A percentile compares a stretch with the other conserved stretches of the same genome.
Conservation (phyloP, 805 yeast genomes). For the Hyphopichia homilentoma region DNA sequence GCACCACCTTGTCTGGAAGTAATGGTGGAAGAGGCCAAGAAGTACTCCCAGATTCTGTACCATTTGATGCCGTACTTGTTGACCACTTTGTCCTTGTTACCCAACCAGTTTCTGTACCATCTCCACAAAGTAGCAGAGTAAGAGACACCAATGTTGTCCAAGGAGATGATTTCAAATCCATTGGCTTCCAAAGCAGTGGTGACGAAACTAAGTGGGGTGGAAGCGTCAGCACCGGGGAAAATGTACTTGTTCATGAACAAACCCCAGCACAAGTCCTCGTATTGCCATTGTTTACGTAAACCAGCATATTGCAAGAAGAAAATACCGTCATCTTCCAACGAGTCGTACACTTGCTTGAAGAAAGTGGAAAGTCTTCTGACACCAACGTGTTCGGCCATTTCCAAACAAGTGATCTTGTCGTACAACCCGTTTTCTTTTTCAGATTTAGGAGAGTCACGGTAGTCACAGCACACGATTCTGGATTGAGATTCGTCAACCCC, state of each 20-base stretch:
- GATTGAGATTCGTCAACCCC: conserved; percentile 70
- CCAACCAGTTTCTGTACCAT: conserved; percentile 94
- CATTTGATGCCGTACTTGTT: conserved; percentile 83
- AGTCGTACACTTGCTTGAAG: conserved; percentile 74
- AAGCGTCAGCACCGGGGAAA: conserved; percentile 97
- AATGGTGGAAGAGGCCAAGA: conserved; percentile 77
- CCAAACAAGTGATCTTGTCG: conserved; percentile 85
- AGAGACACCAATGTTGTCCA: conserved; percentile 90
- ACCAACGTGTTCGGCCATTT: conserved; percentile 97
- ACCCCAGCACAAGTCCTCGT: conserved; percentile 93
- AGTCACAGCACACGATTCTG: conserved; percentile 75
- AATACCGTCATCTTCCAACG: conserved; percentile 88
- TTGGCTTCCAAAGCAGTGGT: conserved; percentile 71
- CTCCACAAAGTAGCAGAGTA: conserved; percentile 88
- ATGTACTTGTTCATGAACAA: conserved; percentile 93
- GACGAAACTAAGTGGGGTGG: conserved; percentile 87
- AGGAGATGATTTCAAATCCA: conserved; percentile 79
- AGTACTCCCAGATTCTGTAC: conserved; percentile 93
- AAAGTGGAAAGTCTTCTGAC: conserved; percentile 76
- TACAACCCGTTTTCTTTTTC: conserved; percentile 45
- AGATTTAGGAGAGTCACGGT: conserved; percentile 84
- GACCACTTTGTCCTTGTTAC: conserved; percentile 70
- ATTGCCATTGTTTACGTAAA: conserved; percentile 88
- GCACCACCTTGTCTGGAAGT: conserved; percentile 93
- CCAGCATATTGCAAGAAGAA: conserved; percentile 90